Conservation (phyloP, 2,329 filamentous ascomycete species). For the Dothidotthia symphoricarpi region DNA sequence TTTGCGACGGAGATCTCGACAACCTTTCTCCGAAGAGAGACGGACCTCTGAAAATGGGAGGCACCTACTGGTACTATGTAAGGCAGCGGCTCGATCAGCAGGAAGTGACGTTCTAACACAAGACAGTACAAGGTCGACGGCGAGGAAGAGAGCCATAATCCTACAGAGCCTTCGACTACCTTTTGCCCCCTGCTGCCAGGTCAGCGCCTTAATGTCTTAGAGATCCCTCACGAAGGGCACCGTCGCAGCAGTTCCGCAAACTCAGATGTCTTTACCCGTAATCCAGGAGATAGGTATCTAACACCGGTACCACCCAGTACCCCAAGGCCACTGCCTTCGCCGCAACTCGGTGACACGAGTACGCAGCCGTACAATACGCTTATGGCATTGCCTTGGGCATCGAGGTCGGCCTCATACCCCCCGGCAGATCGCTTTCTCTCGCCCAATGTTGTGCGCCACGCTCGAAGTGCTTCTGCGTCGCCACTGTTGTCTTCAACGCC, state of each 20-base stretch:
- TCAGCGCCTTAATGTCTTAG: constrained; percentile 80
- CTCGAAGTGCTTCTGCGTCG: constrained; percentile 34
- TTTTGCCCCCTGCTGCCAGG: constrained; percentile 83
- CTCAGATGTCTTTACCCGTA: constrained; percentile 70
- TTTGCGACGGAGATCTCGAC: constrained; percentile 68
- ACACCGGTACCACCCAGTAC: constrained; percentile 58
- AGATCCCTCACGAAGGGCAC: constrained; percentile 68
- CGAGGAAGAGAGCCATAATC: constrained; percentile 73
- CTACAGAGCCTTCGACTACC: constrained; percentile 69
- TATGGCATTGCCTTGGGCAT: constrained; percentile 21
- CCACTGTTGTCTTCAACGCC: constrained; percentile 26
- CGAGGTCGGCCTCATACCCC: constrained; percentile 33
- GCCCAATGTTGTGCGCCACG: constrained; percentile 24
- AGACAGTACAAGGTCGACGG: constrained; percentile 80
- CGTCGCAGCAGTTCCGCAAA: constrained; percentile 65
- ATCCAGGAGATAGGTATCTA: constrained; percentile 73
- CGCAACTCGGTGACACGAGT: constrained; percentile 17
- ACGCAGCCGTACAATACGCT: constrained; percentile 18
- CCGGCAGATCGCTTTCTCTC: constrained; percentile 22
- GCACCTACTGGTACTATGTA: constrained; percentile 95
- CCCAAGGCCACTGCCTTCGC: constrained; percentile 36
- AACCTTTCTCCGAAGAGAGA: constrained; percentile 58
- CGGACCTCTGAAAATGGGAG: constrained; percentile 86
- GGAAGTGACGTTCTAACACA: constrained; percentile 12
- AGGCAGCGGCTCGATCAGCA: constrained; percentile 39